Evolutionary conservation across 83 land plant genomes (phyloP).

Genomic region (Isoetes engelmannii): DNA sequence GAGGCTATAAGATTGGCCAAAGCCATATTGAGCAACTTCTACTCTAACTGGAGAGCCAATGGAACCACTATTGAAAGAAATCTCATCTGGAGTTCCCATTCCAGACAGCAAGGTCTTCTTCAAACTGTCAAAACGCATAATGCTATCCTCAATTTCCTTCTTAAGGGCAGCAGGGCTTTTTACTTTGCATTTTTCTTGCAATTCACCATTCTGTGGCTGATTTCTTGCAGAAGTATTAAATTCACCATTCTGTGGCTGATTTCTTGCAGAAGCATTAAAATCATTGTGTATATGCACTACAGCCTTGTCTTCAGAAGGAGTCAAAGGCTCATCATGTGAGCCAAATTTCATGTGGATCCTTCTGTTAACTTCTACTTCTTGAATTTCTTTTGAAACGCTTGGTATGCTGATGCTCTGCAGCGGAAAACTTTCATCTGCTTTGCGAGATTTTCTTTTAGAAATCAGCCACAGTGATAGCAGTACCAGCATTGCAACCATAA

Average conservation of each 20-base stretch:
- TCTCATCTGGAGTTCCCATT: background rate
- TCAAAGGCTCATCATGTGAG: background rate
- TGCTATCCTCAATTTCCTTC: background rate
- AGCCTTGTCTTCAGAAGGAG: background rate
- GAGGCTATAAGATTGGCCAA: background rate
- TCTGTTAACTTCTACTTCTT: conserved; percentile 1
- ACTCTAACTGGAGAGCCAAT: background rate
- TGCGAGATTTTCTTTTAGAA: background rate
- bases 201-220: background rate
- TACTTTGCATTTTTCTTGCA: background rate
- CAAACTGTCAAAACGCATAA: background rate
- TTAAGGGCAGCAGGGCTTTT: background rate
- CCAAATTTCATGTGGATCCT: background rate
- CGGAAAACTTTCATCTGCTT: background rate
- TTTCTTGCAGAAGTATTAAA: background rate
- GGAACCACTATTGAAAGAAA: background rate
- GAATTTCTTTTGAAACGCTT: conserved; percentile 4
- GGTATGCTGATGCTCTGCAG: background rate
- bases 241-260: background rate
- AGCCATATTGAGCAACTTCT: background rate
- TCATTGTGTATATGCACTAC: background rate
- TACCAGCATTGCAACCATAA: background rate
- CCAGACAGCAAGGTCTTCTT: background rate
- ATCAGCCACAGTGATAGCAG: background rate
- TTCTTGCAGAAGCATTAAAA: background rate